phyloP scores from a whole-genome alignment of 2,329 filamentous ascomycete species.

The Periconia macrospinosa region DNA sequence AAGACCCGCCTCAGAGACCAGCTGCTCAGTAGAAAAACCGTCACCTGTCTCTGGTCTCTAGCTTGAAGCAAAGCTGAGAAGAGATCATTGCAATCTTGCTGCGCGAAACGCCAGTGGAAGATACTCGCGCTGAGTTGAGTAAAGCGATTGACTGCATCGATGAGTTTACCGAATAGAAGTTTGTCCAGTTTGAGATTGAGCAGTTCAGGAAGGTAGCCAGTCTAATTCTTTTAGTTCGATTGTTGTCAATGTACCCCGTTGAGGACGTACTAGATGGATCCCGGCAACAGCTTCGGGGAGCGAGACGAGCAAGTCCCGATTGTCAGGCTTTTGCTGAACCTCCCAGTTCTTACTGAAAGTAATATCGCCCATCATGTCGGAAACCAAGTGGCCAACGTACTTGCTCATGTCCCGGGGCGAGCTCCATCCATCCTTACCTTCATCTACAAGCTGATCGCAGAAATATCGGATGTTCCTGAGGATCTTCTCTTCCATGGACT shows the following conservation, averaged over 20 bases:
- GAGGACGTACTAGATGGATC: slow-evolving; percentile 6
- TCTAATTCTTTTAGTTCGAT: background rate
- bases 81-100: slow-evolving; percentile 33
- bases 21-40: slow-evolving; percentile 33
- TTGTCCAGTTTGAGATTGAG: background rate
- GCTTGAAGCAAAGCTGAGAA: slow-evolving; percentile 45
- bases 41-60: slow-evolving; percentile 42
- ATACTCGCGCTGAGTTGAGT: background rate
- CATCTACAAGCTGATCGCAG: slow-evolving; percentile 3
- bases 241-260: background rate
- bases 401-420: slow-evolving; percentile 6
- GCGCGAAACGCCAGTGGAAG: slow-evolving; percentile 7
- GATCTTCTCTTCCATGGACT: slow-evolving; percentile 8
- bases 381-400: slow-evolving; percentile 3
- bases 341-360: slow-evolving; percentile 22
- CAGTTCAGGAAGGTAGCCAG: background rate
- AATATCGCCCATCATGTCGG: slow-evolving; percentile 45
- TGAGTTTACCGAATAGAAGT: background rate
- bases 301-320: slow-evolving; percentile 6
- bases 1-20: slow-evolving; percentile 46
- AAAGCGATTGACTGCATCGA: background rate
- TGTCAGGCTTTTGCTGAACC: slow-evolving; percentile 2
- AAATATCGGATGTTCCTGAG: slow-evolving; percentile 10
- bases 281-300: slow-evolving; percentile 6
- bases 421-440: slow-evolving; percentile 6